phyloP scores from a whole-genome alignment of 1,284 basidiomycete genomes.

The Moesziomyces aphidis region DNA sequence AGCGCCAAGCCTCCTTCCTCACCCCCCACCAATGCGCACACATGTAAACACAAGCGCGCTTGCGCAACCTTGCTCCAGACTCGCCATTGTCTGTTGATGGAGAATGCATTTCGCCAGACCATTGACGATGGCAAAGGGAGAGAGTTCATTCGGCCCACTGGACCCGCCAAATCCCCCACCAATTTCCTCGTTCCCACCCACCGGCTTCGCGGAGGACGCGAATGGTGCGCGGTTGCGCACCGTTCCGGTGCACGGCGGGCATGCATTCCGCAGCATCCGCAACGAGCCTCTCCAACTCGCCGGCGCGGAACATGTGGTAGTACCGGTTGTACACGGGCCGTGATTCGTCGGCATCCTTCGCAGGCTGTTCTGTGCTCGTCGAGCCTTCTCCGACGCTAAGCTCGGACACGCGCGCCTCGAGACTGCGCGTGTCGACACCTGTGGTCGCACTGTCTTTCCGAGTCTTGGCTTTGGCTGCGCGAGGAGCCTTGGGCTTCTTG shows the following conservation, averaged over 20 bases:
- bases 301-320: slow-evolving; percentile 64
- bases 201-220: slow-evolving; percentile 46
- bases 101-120: background rate
- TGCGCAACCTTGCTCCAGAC: too few relatives aligned
- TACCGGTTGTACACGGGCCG: slow-evolving; percentile 61
- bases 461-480: slow-evolving; percentile 3
- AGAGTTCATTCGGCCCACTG: slow-evolving; percentile 21
- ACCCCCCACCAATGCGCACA: too few relatives aligned
- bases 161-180: slow-evolving; percentile 67
- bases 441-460: background rate
- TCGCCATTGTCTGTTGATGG: too few relatives aligned
- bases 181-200: slow-evolving; percentile 67
- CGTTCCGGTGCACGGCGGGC: slow-evolving; percentile 6
- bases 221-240: slow-evolving; percentile 2
- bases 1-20: too few relatives aligned
- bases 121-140: too few relatives aligned
- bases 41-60: too few relatives aligned
- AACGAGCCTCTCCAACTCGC: slow-evolving; percentile 64
- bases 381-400: slow-evolving; percentile 4
- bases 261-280: slow-evolving; percentile 45
- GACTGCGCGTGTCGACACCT: slow-evolving; percentile 19
- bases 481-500: slow-evolving; percentile 1
- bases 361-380: background rate
- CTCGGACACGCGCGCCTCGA: slow-evolving; percentile 8
- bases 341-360: slow-evolving; percentile 4